Percentiles rank a stretch among this genome's conserved stretches.
Conservation (phyloP, 305 asterid species). For the Fraxinus paxiana region DNA sequence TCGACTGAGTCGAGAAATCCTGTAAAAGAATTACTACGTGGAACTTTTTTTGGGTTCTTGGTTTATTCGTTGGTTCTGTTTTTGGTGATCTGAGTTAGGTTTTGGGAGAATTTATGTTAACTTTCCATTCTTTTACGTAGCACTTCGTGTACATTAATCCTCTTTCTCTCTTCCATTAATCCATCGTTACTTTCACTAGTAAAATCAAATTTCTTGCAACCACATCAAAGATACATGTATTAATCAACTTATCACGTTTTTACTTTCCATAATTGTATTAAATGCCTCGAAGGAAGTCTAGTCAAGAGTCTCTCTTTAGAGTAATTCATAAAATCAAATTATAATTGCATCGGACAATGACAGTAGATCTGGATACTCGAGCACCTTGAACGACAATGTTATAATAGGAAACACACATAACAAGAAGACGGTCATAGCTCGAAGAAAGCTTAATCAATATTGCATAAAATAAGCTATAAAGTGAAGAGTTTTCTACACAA, state of each 20-base stretch:
- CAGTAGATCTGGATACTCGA: not conserved
- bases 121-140: not conserved
- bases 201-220: not conserved
- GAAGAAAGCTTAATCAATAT: not conserved
- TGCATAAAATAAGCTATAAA: not conserved
- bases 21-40: not conserved
- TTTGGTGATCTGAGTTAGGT: not conserved
- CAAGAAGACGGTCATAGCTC: not conserved
- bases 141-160: not conserved
- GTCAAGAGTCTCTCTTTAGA: not conserved
- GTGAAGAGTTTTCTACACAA: conserved; percentile 1
- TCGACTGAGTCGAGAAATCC: not conserved
- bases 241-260: not conserved
- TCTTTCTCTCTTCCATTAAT: not conserved
- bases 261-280: not conserved
- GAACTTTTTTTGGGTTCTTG: conserved; percentile 18
- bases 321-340: not conserved
- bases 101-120: not conserved
- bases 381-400: not conserved
- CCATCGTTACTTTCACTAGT: not conserved
- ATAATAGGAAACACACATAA: not conserved
- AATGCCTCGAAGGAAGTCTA: not conserved
- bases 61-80: conserved; percentile 3
- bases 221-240: not conserved
- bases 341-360: not conserved